Base-by-base conservation (phyloP, 495 filamentous ascomycete genomes). In the Cenococcum geophilum region DNA sequence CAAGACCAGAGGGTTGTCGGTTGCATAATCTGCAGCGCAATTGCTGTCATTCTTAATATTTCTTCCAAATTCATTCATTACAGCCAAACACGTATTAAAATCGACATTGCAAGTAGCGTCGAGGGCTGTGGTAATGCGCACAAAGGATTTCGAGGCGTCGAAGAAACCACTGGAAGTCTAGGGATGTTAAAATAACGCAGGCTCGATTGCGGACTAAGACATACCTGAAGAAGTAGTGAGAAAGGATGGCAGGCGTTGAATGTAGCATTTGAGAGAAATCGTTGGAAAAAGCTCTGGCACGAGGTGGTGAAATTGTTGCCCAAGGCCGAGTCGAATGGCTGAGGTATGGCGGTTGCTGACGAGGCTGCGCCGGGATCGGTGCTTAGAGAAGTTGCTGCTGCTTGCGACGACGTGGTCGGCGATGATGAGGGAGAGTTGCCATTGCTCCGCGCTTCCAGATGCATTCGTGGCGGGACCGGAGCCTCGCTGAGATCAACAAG, bases 141-240 rank as follows among this genome's bases (percentile, higher is more conserved):
- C 72, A 42, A 84, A 73, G 12, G 84, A 89, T 68, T 76, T 82
- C 57, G 86, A 76, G 50, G 82, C 82, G 61, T 87, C 76, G 76
- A 95, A 96, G 78, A 95, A 93, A 23, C 83, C 84, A 68, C 78
- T 80, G 60, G 84, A 88, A 62, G 86, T 82, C 74, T 85, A 61
- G 22, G 57, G 36, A 5, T 23, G 42, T 64, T 49, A 60, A 56
- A 20, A 5, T 11, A 34, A 20, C n/a, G 10, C n/a, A 36, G 5
- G 22, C 5, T 11, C n/a, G 21, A 1, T 52, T 49, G 18, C 18
- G 16, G 18, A 35, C 49, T 10, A 5, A 36, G 5, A 57, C 62
- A 20, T 51, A 65, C 66, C 62, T 63, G 66, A 23, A 69, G 66
- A 37, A 69, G 42, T 5, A 69, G 43, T 4, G 66, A 69, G 48